Evolutionary conservation across 805 yeast species (phyloP), one percentile per base, ranked within the genome.

Genomic region (Teunomyces pallodes): DNA sequence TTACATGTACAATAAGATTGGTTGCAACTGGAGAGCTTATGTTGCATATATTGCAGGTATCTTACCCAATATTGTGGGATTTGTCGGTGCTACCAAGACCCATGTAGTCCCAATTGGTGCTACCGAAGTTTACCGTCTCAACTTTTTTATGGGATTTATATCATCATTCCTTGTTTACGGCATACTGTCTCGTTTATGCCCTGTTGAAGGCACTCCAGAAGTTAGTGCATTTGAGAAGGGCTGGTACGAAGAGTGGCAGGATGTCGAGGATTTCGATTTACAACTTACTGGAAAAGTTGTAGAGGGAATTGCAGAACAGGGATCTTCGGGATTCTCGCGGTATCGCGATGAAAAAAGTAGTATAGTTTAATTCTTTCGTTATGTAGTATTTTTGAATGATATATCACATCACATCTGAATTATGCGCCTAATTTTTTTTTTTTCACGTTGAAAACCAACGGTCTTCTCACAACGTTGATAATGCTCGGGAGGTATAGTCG

Each of bases 1-100:
- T 47, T 90, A 90, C 69, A 77, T 77, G 68, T 89, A 80, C 68
- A 76, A 79, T 58, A 67, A 59, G 28, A 67, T 72, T 42, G 96
- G 96, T 35, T 57, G 81, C 65, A 88, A 89, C 62, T 87, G 95
- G 94, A 77, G 96, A 64, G 96, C 92, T 1, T 83, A 80, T 55
- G 81, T 76, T 29, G 94, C 96, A 1, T 90, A 90, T 63, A 64
- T 90, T 54, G 76, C 84, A 55, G 96, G 96, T 47, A 84, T 90
- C 50, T 71, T 82, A 31, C 94, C 96, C 42, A 90, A 89, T 59
- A 84, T 90, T 60, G 86, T 86, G 16, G 97, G 97, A 1, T 90
- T 90, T 57, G 92, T 85, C 5, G 90, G 96, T 53, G 90, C 90
- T 8, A 82, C 87, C 20, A 87, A 84, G 35, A 79, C 83, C n/a